phyloP scores from a whole-genome alignment of 345 rosid genomes.

The Syzygium grande region DNA sequence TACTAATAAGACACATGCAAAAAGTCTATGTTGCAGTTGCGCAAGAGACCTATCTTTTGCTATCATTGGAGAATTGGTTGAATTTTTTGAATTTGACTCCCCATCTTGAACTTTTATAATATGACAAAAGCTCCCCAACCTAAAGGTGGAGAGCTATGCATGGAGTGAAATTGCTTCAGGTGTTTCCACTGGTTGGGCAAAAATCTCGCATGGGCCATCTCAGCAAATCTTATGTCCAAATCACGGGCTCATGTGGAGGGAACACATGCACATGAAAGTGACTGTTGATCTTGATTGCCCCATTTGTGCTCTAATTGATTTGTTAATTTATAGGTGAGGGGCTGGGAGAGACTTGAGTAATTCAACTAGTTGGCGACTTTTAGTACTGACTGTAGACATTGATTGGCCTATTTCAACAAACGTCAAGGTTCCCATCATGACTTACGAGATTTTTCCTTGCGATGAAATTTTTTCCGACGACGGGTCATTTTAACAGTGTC shows the following conservation, averaged over 20 bases:
- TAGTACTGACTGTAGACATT: neutral
- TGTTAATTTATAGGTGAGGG: neutral
- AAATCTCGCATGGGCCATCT: conserved; percentile 14
- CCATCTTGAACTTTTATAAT: neutral
- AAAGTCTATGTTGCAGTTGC: neutral
- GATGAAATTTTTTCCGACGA: neutral
- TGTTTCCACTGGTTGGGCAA: neutral
- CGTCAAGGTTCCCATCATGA: neutral
- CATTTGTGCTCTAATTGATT: neutral
- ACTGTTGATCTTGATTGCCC: neutral
- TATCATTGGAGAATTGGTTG: neutral
- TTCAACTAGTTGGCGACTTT: neutral
- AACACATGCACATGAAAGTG: conserved; percentile 18
- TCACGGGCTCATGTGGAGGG: neutral
- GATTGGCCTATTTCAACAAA: neutral
- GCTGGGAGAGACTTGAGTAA: neutral
- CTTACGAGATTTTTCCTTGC: neutral
- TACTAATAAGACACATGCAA: neutral
- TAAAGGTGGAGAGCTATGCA: neutral
- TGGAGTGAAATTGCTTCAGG: neutral
- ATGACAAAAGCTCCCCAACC: neutral
- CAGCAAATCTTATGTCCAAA: conserved; percentile 3
- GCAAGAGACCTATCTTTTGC: neutral
- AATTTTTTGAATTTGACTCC: neutral
- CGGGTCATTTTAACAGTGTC: neutral